Conservation (phyloP, 2,329 filamentous ascomycete species). For the Paecilomyces sp. region DNA sequence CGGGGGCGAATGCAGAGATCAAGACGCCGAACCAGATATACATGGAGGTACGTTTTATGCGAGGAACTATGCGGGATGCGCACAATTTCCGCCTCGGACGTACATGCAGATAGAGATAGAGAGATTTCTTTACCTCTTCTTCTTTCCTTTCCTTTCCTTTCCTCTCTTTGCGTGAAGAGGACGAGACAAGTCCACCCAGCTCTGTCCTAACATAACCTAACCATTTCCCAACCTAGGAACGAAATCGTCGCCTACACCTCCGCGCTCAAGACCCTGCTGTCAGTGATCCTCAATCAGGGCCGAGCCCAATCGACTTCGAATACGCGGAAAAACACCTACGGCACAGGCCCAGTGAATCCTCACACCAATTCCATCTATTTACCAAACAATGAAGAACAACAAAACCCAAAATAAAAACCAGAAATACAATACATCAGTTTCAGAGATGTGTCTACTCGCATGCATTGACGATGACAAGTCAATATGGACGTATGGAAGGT, state of each 20-base stretch:
- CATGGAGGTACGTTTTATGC: conserved; percentile 16
- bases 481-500: no score
- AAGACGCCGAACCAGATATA: conserved; percentile 25
- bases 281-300: conserved; percentile 15
- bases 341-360: not conserved
- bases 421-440: no score
- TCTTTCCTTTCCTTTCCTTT: not conserved
- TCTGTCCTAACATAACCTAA: not conserved
- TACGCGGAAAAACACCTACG: conserved; percentile 14
- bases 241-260: conserved; percentile 13
- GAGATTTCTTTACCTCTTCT: not conserved
- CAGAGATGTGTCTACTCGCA: no score
- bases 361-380: no score
- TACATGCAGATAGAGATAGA: no score
- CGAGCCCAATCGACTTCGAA: conserved; percentile 21
- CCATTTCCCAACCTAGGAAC: conserved; percentile 12
- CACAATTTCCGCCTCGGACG: not conserved
- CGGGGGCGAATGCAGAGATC: conserved; percentile 10
- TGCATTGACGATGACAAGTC: no score
- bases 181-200: no score
- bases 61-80: not conserved
- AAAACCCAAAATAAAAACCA: not conserved
- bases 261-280: conserved; percentile 22
- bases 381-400: not conserved
- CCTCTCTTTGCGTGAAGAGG: not conserved